Percentiles rank a stretch among this genome's conserved stretches.
Conservation (phyloP, 257 asterid genomes). For the Jacaranda copaia region DNA sequence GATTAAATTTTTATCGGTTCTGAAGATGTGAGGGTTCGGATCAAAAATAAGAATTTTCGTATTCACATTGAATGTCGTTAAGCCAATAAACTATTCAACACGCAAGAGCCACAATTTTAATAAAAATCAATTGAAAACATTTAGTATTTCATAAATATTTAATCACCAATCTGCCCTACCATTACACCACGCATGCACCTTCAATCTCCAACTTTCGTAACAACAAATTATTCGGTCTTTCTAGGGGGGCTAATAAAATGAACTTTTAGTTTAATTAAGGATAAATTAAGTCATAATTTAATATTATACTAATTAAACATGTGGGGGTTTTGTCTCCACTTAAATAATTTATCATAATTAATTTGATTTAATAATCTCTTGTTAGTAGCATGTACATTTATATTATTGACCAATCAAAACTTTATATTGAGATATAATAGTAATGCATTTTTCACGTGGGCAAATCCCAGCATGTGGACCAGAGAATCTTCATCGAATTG, state of each 20-base stretch:
- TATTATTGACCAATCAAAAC: background rate
- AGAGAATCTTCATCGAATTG: conserved; percentile 17
- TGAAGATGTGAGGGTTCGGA: too few relatives aligned
- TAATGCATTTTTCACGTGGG: background rate
- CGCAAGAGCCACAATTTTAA: too few relatives aligned
- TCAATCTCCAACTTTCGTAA: background rate
- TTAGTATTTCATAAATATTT: too few relatives aligned
- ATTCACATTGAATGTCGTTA: too few relatives aligned
- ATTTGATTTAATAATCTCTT: background rate
- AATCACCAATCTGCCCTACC: background rate
- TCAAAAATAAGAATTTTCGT: too few relatives aligned
- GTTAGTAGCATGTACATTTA: background rate
- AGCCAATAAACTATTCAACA: too few relatives aligned
- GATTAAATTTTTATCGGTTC: too few relatives aligned
- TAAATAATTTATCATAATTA: background rate
- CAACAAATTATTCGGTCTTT: conserved; percentile 4
- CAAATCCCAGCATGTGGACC: conserved; percentile 27
- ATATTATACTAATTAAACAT: background rate
- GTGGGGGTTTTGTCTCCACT: background rate
- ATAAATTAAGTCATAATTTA: background rate
- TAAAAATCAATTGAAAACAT: too few relatives aligned
- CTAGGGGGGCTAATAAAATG: conserved; percentile 32
- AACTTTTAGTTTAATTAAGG: background rate
- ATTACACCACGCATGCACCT: background rate
- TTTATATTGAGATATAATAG: background rate